Evolutionary conservation across 1,284 basidiomycete genomes (phyloP), one percentile per base, ranked within the genome.

Genomic region (Pholiota adiposa): DNA sequence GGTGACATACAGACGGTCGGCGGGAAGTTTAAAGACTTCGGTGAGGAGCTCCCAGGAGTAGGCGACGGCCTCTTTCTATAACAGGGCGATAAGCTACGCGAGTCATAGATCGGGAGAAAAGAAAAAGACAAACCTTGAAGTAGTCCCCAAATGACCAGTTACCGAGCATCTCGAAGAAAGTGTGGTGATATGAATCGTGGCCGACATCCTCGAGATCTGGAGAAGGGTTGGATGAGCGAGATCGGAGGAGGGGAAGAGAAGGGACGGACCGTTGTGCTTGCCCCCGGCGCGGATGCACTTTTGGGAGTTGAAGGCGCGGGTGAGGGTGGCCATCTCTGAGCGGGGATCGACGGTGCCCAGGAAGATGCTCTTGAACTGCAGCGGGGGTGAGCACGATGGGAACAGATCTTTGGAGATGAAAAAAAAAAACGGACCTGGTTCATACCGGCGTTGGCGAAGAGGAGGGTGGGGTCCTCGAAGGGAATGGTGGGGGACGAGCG

Each of bases 71-170:
- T 98, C 97, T 84, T 91, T 88, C 94, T 96, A 71, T 7, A 56
- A 58, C 53, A 38, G 65, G 27, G 44, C 12, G 50, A 53, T 54
- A 53, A 25, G 51, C 18, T 34, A 33, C 56, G 0, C 41, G 41
- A 40, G 40, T 43, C 40, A 43, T 8, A 19, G 40, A 43, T 43
- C 9, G 36, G 50, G 16, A 51, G 16, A 25, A 50, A 58, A 38
- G 36, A 38, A 43, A 43, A 25, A 48, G 11, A 50, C 36, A 41
- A 56, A 88, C 94, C 87, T 99, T 99, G 87, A 99, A 99, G 79
- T 99, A 99, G 76, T 99, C 94, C 4, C 97, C 97, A 69, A 99
- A 99, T 9, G 96, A 98, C 97, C 97, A 99, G 77, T 99, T 99
- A 46, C 97, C 97, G 64, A 99, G 79, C 97, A 99, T 99, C 78